Evolutionary conservation across 306 rosid genomes (phyloP).

Genomic region (Prunus mongolica): DNA sequence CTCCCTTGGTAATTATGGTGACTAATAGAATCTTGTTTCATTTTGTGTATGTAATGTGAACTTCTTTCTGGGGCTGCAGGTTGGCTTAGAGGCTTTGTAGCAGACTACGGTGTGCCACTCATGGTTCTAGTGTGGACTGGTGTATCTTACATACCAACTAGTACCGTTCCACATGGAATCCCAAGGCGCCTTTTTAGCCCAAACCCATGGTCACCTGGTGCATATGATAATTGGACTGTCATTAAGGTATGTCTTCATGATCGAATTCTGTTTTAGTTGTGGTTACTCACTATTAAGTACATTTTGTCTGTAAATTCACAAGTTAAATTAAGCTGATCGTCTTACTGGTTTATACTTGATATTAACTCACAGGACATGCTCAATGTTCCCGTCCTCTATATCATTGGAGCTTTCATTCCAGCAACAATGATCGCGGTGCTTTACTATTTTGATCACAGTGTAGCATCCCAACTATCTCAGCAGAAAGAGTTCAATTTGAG

Average conservation of each 20-base stretch:
- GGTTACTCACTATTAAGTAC: background rate
- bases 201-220: constrained; percentile 99
- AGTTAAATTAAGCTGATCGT: background rate
- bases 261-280: background rate
- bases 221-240: constrained; percentile 95
- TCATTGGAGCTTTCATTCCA: constrained; percentile 93
- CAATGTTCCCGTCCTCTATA: constrained; percentile 74
- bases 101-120: constrained; percentile 96
- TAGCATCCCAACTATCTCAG: constrained; percentile 96
- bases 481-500: constrained; percentile 96
- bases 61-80: constrained; percentile 38
- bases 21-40: background rate
- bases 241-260: constrained; percentile 52
- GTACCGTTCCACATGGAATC: constrained; percentile 71
- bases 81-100: constrained; percentile 77
- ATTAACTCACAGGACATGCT: constrained; percentile 68
- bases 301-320: background rate
- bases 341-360: background rate
- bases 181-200: constrained; percentile 96
- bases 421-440: constrained; percentile 99
- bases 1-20: background rate
- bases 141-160: constrained; percentile 75
- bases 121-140: constrained; percentile 97
- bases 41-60: background rate
- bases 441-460: constrained; percentile 95